phyloP scores from a whole-genome alignment of 2,329 filamentous ascomycete genomes.

The Neocucurbitaria cava region DNA sequence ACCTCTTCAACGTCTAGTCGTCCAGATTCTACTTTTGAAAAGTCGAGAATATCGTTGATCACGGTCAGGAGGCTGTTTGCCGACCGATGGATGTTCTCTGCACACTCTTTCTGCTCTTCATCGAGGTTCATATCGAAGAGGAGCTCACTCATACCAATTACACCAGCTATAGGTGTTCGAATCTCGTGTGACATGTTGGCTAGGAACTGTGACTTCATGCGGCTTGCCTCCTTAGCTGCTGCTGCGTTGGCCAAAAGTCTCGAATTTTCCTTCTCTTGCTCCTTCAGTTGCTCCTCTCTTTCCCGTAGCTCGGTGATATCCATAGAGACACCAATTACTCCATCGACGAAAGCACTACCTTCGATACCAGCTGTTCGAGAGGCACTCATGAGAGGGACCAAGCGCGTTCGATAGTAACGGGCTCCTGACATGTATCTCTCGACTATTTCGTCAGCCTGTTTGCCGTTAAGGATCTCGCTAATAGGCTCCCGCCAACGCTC shows the following conservation, averaged over 20 bases:
- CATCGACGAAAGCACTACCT: constrained; percentile 65
- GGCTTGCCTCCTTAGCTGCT: constrained; percentile 79
- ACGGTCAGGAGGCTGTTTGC: constrained; percentile 83
- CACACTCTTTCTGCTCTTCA: constrained; percentile 75
- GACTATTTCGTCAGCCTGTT: constrained; percentile 65
- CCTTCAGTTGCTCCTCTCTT: constrained; percentile 67
- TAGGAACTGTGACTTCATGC: constrained; percentile 80
- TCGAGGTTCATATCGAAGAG: constrained; percentile 72
- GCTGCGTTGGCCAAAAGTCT: constrained; percentile 76
- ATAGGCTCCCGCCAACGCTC: constrained; percentile 63
- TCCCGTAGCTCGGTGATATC: constrained; percentile 76
- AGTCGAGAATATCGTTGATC: constrained; percentile 90
- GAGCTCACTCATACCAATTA: constrained; percentile 81
- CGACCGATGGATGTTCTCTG: constrained; percentile 79
- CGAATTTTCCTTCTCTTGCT: constrained; percentile 72
- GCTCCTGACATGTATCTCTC: constrained; percentile 67
- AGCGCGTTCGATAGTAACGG: constrained; percentile 74
- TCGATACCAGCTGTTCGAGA: constrained; percentile 61
- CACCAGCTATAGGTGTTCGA: constrained; percentile 78
- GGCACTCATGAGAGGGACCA: constrained; percentile 70
- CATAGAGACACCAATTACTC: constrained; percentile 80
- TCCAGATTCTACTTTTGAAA: constrained; percentile 84
- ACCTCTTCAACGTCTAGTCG: constrained; percentile 80
- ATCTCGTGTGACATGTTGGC: constrained; percentile 87
- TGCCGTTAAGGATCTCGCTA: constrained; percentile 69